Conservation (phyloP, 352 stramenopile genomes). For the Ophiocytium majus region DNA sequence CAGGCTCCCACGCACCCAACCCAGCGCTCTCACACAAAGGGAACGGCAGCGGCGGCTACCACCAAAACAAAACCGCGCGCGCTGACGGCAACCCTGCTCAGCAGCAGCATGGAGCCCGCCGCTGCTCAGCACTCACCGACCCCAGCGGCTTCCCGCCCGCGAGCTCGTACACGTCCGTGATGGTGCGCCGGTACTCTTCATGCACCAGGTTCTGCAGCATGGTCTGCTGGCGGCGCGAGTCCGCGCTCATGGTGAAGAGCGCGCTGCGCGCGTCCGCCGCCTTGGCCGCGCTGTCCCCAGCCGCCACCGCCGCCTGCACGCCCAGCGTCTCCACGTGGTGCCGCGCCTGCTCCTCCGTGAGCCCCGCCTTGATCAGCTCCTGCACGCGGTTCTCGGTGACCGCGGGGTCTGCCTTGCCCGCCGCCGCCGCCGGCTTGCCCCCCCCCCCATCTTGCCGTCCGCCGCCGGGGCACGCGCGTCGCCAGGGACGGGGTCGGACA, state of each 20-base stretch:
- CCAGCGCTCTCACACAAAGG: no score
- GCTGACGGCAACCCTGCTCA: not conserved
- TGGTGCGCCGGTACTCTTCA: slow-evolving; percentile 54
- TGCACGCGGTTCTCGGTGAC: not conserved
- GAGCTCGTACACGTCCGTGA: slow-evolving; percentile 53
- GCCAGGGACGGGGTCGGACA: not conserved
- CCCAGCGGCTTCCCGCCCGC: slow-evolving; percentile 30
- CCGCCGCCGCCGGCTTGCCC: not conserved
- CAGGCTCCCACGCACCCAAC: no score
- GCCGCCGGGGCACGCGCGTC: no score
- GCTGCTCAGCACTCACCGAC: slow-evolving; percentile 25
- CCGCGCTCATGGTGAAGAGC: not conserved
- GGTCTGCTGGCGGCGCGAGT: slow-evolving; percentile 13
- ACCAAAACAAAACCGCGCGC: not conserved
- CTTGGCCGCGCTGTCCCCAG: not conserved
- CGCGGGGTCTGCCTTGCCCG: not conserved
- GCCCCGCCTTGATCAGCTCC: not conserved
- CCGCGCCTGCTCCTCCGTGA: not conserved
- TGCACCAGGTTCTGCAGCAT: slow-evolving; percentile 60
- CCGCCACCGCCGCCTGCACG: not conserved
- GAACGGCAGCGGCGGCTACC: not conserved
- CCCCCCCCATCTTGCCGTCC: not conserved
- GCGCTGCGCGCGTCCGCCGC: not conserved
- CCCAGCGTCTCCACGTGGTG: slow-evolving; percentile 11
- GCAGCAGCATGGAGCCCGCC: not conserved